A percentile compares a stretch with the other conserved stretches of the same genome.
Conservation (phyloP, 2,329 filamentous ascomycete species). For the Sporothrix schenckii region DNA sequence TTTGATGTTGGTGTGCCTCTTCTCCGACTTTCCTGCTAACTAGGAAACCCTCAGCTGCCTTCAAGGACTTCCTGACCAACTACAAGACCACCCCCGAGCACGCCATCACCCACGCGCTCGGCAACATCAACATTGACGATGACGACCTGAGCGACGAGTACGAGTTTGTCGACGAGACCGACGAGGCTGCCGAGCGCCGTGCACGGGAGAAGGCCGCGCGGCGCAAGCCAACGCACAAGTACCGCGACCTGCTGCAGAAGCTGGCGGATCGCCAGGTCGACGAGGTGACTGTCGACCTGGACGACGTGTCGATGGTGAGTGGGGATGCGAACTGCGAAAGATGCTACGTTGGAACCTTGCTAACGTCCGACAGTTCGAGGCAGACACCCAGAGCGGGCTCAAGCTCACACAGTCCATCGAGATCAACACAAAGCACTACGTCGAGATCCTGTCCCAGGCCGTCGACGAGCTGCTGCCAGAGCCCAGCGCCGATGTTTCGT, state of each 20-base stretch:
- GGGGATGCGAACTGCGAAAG: not conserved
- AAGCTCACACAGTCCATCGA: conserved; percentile 83
- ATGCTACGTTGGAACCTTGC: not conserved
- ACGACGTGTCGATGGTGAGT: conserved; percentile 76
- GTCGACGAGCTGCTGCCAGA: conserved; percentile 84
- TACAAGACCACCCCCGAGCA: conserved; percentile 80
- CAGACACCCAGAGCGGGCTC: conserved; percentile 66
- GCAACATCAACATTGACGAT: conserved; percentile 82
- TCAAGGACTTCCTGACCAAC: conserved; percentile 82
- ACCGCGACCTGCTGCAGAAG: conserved; percentile 83
- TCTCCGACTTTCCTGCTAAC: conserved; percentile 25
- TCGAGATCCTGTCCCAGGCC: conserved; percentile 86
- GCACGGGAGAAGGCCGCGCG: conserved; percentile 54
- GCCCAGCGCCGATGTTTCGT: conserved; percentile 74
- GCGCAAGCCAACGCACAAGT: conserved; percentile 73
- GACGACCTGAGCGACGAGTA: conserved; percentile 87
- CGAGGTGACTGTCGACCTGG: conserved; percentile 83
- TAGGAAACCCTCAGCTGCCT: conserved; percentile 59
- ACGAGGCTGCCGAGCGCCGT: conserved; percentile 58
- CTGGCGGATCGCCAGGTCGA: conserved; percentile 77
- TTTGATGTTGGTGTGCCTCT: conserved; percentile 5
- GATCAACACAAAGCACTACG: conserved; percentile 90
- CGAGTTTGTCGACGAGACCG: conserved; percentile 86
- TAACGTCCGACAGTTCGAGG: conserved; percentile 66
- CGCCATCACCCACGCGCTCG: conserved; percentile 77